Base-by-base conservation (phyloP, 148 eudicot genomes). In the Camellia lanceoleosa region DNA sequence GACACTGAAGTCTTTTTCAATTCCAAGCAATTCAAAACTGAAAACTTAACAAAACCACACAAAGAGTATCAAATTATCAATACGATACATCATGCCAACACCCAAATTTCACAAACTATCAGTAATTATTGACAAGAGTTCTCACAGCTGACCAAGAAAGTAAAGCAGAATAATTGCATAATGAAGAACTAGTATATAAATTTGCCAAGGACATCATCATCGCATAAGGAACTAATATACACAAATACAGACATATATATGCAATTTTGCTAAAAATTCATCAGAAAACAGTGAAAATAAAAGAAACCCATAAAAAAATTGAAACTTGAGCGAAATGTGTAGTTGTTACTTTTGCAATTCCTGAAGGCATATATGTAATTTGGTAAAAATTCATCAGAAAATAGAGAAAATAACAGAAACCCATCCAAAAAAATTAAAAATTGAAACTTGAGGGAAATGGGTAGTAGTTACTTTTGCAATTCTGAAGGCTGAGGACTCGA, bases 261-360 rank as follows among this genome's bases (percentile, higher is more conserved):
- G 41, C 7, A 20, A 3, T 58, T 58, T 64, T 1, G 3, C 38
- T 6, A 19, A 19, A 64, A 64, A 5, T 64, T 64, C 1, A 61
- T 23, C 19, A 52, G 19, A 52, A 8, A 47, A 71, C 0, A 47
- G 74, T 51, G 41, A 12, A 30, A 59, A 30, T n/a, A 43, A 51
- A 67, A 77, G 20, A 71, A 69, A 72, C 15, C n/a, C 4, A 10
- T 12, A 42, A 7, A 6, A n/a, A 30, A 30, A 30, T 41, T 9
- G 10, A 55, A 9, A 14, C 18, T 14, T 47, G 54, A 30, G 3
- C 23, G 19, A 18, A 41, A 74, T 30, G 47, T 15, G 70, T 9
- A 9, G 49, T 13, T 1, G 15, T 68, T 30, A 95, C 97, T 90
- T 86, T 90, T 97, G 80, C 97, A 94, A 44, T 92, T 83, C 38